Evolutionary conservation across 163 green algal genomes (phyloP).

Genomic region (Chlamydomonas reinhardtii): DNA sequence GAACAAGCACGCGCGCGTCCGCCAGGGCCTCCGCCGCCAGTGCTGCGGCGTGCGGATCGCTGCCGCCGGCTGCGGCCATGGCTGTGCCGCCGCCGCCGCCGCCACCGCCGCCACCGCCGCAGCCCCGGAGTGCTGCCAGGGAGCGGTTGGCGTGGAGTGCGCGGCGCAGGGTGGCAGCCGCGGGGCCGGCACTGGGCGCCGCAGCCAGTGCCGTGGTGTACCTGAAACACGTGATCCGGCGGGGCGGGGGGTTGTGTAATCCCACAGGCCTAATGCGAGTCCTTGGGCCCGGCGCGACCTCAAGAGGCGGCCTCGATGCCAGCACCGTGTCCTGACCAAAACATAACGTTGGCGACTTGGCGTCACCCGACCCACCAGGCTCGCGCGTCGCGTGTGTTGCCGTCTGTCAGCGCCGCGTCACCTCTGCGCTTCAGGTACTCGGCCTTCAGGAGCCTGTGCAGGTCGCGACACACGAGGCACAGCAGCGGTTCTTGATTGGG

Average conservation of each 20-base stretch:
- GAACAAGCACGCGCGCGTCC: slow-evolving; percentile 8
- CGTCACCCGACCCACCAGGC: slow-evolving; percentile 16
- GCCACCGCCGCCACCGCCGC: background rate
- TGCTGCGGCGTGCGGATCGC: no score
- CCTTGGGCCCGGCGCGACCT: no score
- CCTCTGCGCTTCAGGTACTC: slow-evolving; percentile 30
- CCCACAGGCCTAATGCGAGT: no score
- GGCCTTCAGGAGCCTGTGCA: slow-evolving; percentile 9
- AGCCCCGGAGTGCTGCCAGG: slow-evolving; percentile 1
- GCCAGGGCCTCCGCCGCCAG: background rate
- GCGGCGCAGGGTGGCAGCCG: background rate
- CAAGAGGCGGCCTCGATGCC: no score
- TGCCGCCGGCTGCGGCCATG: no score
- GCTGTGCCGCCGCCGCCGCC: no score
- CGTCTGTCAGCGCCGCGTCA: background rate
- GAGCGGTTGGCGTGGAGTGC: slow-evolving; percentile 17
- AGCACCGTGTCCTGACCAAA: no score
- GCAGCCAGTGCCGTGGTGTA: background rate
- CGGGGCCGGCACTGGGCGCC: background rate
- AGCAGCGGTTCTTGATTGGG: no score
- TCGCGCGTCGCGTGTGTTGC: slow-evolving; percentile 9
- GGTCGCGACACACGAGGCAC: background rate
- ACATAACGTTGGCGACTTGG: no score
- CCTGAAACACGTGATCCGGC: background rate
- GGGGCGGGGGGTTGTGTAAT: no score